Evolutionary conservation across 371 early-diverging fungal genomes (phyloP).

Genomic region (Lichtheimia hyalospora): DNA sequence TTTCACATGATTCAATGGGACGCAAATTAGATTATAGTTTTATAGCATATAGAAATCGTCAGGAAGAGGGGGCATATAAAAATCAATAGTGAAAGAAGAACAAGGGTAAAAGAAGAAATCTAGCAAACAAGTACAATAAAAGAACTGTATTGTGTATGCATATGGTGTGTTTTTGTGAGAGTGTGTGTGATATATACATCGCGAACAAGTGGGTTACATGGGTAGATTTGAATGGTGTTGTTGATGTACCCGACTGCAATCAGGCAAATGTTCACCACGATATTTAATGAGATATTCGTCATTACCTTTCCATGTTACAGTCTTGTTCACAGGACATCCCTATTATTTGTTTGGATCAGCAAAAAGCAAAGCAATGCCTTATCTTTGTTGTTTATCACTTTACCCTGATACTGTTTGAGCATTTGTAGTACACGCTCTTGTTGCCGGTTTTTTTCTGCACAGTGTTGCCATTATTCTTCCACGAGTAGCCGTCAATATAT

Average conservation of each 20-base stretch:
- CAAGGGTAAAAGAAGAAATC: too few relatives aligned
- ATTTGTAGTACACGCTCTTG: slow-evolving; percentile 62
- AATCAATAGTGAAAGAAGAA: background rate
- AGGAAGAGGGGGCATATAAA: background rate
- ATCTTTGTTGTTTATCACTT: slow-evolving; percentile 3
- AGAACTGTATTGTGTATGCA: background rate
- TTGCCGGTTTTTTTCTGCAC: slow-evolving; percentile 60
- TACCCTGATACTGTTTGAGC: slow-evolving; percentile 49
- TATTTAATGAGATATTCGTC: slow-evolving; percentile 57
- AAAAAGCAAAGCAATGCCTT: background rate
- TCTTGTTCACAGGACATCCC: slow-evolving; percentile 56
- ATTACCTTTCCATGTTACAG: slow-evolving; percentile 53
- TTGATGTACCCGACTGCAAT: slow-evolving; percentile 36
- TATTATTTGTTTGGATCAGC: slow-evolving; percentile 8
- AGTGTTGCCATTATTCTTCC: slow-evolving; percentile 68
- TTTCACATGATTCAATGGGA: too few relatives aligned
- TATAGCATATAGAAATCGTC: background rate
- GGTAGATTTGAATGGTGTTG: slow-evolving; percentile 23
- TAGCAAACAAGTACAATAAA: background rate
- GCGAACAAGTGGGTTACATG: background rate
- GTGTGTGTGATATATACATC: background rate
- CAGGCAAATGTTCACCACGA: slow-evolving; percentile 54
- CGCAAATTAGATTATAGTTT: too few relatives aligned
- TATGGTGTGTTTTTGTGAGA: background rate
- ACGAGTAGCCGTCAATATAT: slow-evolving; percentile 49